Evolutionary conservation across 73 alveolate genomes (phyloP).

Genomic region (Paramecium primaurelia): DNA sequence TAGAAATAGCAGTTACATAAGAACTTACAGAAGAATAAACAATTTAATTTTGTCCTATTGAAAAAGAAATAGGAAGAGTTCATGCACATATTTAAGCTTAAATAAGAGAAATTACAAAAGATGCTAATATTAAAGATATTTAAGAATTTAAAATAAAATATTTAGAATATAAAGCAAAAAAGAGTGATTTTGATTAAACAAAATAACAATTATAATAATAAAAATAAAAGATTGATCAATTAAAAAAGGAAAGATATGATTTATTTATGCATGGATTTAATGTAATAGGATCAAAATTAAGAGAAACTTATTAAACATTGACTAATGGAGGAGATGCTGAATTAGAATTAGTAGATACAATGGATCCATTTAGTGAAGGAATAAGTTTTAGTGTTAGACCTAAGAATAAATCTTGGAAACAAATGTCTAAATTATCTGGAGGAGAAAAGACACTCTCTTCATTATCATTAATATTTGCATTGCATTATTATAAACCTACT

Average conservation of each 20-base stretch:
- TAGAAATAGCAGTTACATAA: background rate
- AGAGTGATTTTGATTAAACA: conserved; percentile 66
- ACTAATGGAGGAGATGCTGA: conserved; percentile 92
- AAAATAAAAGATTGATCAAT: conserved; percentile 64
- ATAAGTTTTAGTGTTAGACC: conserved; percentile 84
- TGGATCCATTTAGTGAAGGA: conserved; percentile 87
- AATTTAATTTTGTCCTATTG: conserved; percentile 10
- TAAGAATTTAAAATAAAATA: conserved; percentile 65
- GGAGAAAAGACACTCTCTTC: conserved; percentile 83
- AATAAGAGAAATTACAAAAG: conserved; percentile 17
- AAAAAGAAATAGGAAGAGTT: conserved; percentile 6
- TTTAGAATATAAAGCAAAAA: conserved; percentile 65
- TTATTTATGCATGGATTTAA: conserved; percentile 85
- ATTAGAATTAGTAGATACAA: conserved; percentile 76
- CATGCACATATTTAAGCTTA: background rate
- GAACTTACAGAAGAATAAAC: background rate
- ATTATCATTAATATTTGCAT: conserved; percentile 74
- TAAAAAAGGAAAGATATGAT: conserved; percentile 76
- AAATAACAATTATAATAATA: conserved; percentile 63
- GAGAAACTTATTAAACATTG: conserved; percentile 76
- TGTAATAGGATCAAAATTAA: conserved; percentile 69
- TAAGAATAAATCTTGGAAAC: conserved; percentile 82
- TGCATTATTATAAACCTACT: conserved; percentile 81
- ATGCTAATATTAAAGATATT: conserved; percentile 73
- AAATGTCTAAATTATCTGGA: conserved; percentile 75